phyloP scores from a whole-genome alignment of 2,329 filamentous ascomycete species.

The Exserohilum turcica region DNA sequence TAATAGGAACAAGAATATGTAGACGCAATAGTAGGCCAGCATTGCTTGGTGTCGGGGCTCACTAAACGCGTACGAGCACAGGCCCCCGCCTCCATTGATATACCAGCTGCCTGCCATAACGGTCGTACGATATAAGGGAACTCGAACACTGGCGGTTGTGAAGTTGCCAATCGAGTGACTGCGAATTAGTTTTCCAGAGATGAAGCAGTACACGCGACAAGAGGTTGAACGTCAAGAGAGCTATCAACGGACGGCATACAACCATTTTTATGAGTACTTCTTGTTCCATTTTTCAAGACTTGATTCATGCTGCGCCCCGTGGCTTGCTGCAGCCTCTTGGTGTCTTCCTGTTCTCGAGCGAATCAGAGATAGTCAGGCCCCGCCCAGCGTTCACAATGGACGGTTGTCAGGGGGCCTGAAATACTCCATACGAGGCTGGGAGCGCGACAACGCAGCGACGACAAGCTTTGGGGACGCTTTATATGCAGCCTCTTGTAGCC shows the following conservation, averaged over 20 bases:
- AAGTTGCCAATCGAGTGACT: no score
- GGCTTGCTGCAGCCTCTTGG: neutral
- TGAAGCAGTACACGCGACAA: no score
- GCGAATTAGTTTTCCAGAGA: neutral
- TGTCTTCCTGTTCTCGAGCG: neutral
- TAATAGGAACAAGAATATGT: slow-evolving; percentile 22
- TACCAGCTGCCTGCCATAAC: slow-evolving; percentile 23
- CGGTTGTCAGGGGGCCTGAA: slow-evolving; percentile 2
- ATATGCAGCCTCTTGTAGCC: neutral
- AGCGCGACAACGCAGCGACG: neutral
- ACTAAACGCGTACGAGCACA: slow-evolving; percentile 14
- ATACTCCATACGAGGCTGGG: neutral
- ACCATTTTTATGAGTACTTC: neutral
- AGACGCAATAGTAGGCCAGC: slow-evolving; percentile 28
- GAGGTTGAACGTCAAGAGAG: no score
- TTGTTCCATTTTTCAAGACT: neutral
- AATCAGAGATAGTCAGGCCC: neutral
- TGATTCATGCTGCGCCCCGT: slow-evolving; percentile 1
- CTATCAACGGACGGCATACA: neutral
- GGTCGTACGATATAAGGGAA: neutral
- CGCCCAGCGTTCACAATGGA: neutral
- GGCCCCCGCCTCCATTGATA: no score
- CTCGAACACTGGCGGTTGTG: neutral
- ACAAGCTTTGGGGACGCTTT: slow-evolving; percentile 1
- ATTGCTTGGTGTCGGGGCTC: slow-evolving; percentile 3